A percentile compares a stretch with the other conserved stretches of the same genome.
phyloP scores from a whole-genome alignment of 2,329 filamentous ascomycete species.

The Rutstroemia sydowiana region DNA sequence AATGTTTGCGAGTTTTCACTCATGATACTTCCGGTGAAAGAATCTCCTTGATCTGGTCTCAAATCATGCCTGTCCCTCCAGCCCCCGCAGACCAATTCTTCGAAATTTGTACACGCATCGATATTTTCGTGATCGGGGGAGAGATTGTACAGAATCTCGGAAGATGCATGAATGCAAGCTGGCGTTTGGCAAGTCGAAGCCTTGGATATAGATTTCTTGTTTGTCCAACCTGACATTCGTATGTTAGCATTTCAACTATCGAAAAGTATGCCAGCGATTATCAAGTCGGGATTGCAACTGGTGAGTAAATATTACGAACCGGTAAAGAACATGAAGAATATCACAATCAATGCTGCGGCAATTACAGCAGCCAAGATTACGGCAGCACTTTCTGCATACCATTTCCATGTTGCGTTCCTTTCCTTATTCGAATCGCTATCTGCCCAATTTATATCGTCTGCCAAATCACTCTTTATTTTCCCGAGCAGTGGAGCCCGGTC shows the following conservation, averaged over 20 bases:
- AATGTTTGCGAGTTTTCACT: slow-evolving; percentile 50
- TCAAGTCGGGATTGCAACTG: not conserved
- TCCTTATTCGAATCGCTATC: not conserved
- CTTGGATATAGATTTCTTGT: slow-evolving; percentile 12
- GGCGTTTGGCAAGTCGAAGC: slow-evolving; percentile 44
- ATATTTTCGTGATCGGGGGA: slow-evolving; percentile 54
- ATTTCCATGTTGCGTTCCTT: slow-evolving; percentile 1
- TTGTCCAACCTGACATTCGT: slow-evolving; percentile 10
- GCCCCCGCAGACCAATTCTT: slow-evolving; percentile 59
- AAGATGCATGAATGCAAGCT: slow-evolving; percentile 56
- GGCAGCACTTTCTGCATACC: slow-evolving; percentile 18
- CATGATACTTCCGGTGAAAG: slow-evolving; percentile 55
- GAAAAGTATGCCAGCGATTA: too few species aligned
- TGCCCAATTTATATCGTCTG: too few species aligned
- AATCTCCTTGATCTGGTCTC: slow-evolving; percentile 53
- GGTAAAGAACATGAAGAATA: slow-evolving; percentile 20
- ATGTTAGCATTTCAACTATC: not conserved
- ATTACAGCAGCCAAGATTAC: slow-evolving; percentile 20
- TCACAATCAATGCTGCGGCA: slow-evolving; percentile 22
- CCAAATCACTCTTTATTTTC: slow-evolving; percentile 5
- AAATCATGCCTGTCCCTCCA: slow-evolving; percentile 59
- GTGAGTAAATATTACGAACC: not conserved
- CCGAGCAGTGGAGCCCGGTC: slow-evolving; percentile 22
- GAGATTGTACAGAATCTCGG: slow-evolving; percentile 54
- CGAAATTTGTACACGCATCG: slow-evolving; percentile 63